Percentiles rank a stretch among this genome's conserved stretches.
phyloP scores from a whole-genome alignment of 352 stramenopile species.

The Phytopythium litorale region DNA sequence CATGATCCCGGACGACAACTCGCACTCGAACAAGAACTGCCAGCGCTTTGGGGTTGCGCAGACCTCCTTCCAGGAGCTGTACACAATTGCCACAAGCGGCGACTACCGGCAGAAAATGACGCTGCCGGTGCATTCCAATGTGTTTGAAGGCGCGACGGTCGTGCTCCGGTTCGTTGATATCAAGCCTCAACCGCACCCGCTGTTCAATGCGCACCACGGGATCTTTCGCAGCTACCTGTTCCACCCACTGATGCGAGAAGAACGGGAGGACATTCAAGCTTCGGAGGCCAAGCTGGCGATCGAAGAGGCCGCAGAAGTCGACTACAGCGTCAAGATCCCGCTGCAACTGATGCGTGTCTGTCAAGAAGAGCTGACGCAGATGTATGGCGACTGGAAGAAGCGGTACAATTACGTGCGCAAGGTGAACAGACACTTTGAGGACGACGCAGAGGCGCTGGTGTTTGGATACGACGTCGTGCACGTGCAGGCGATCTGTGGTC shows the following conservation, averaged over 20 bases:
- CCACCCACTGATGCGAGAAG: slow-evolving; percentile 50
- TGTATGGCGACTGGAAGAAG: slow-evolving; percentile 67
- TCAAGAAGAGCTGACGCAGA: slow-evolving; percentile 62
- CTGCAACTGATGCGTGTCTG: slow-evolving; percentile 74
- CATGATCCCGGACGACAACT: slow-evolving; percentile 75
- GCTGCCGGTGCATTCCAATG: slow-evolving; percentile 58
- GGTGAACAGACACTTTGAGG: slow-evolving; percentile 69
- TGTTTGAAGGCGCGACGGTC: slow-evolving; percentile 57
- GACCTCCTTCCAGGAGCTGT: slow-evolving; percentile 80
- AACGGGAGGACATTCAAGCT: slow-evolving; percentile 38
- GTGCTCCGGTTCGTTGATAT: slow-evolving; percentile 58
- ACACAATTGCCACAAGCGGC: slow-evolving; percentile 53
- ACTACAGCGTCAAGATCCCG: slow-evolving; percentile 77
- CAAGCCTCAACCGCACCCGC: slow-evolving; percentile 32
- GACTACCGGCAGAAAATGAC: slow-evolving; percentile 60
- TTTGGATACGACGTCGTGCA: slow-evolving; percentile 81
- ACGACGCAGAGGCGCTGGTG: slow-evolving; percentile 71
- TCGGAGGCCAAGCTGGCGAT: slow-evolving; percentile 62
- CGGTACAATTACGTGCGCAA: slow-evolving; percentile 84
- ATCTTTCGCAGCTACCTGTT: slow-evolving; percentile 68
- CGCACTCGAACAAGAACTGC: slow-evolving; percentile 53
- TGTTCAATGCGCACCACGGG: slow-evolving; percentile 47
- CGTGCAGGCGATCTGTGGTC: slow-evolving; percentile 60
- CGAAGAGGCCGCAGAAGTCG: slow-evolving; percentile 74
- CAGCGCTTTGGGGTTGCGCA: slow-evolving; percentile 68